phyloP scores from a whole-genome alignment of 2,329 filamentous ascomycete species.

The Nemania serpens region DNA sequence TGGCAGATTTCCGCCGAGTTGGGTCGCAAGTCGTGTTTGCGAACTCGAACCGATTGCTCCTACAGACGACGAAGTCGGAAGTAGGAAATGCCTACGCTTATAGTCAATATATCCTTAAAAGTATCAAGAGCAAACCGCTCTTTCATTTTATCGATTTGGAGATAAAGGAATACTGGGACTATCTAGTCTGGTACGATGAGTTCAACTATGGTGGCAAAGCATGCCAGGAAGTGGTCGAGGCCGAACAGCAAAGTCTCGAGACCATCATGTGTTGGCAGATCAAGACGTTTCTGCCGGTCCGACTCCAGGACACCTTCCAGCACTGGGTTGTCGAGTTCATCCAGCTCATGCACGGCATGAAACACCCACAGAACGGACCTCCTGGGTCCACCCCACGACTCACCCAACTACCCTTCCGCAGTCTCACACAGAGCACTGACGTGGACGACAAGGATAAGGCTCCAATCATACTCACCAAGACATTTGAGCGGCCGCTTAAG shows the following conservation, averaged over 20 bases:
- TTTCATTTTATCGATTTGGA: conserved; percentile 98
- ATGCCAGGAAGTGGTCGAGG: conserved; percentile 78
- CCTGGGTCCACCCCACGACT: conserved; percentile 58
- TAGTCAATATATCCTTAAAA: conserved; percentile 96
- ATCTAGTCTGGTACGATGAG: conserved; percentile 97
- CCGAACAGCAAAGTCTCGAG: conserved; percentile 75
- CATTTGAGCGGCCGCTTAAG: conserved; percentile 86
- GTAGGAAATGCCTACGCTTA: conserved; percentile 97
- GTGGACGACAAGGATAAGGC: conserved; percentile 62
- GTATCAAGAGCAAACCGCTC: conserved; percentile 90
- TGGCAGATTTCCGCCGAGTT: conserved; percentile 94
- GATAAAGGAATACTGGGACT: conserved; percentile 99
- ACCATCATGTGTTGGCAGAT: conserved; percentile 99
- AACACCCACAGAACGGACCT: conserved; percentile 64
- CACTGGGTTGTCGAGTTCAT: conserved; percentile 96
- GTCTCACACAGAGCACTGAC: conserved; percentile 52
- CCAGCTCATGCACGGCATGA: conserved; percentile 87
- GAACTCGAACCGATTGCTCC: conserved; percentile 81
- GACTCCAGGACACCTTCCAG: conserved; percentile 82
- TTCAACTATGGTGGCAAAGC: conserved; percentile 98
- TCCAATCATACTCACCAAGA: conserved; percentile 73
- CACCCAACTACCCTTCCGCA: conserved; percentile 64
- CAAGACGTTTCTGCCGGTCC: conserved; percentile 79
- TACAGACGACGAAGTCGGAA: conserved; percentile 96
- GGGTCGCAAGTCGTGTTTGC: conserved; percentile 97